Conservation (phyloP, 225 moss, liverwort and hornwort species). For the Lunularia cruciata region DNA sequence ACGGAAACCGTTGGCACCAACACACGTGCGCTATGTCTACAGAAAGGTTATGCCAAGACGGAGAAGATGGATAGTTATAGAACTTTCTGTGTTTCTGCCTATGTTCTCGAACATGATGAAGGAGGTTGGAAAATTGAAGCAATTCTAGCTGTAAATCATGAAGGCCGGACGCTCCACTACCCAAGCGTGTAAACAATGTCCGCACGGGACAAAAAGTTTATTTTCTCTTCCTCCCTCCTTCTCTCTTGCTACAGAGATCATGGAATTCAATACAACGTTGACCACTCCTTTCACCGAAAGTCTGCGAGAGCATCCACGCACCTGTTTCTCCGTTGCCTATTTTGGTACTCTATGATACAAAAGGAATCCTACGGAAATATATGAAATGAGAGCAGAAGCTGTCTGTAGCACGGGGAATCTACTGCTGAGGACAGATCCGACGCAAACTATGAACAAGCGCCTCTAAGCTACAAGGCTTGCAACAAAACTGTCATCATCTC, state of each 20-base stretch:
- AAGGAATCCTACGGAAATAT: too few species aligned
- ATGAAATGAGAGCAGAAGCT: too few species aligned
- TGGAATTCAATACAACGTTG: not conserved
- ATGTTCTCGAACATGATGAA: not conserved
- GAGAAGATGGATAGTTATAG: not conserved
- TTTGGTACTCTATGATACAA: slow-evolving; percentile 7
- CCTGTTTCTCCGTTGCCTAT: not conserved
- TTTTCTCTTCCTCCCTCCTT: too few species aligned
- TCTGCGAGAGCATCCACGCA: not conserved
- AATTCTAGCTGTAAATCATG: not conserved
- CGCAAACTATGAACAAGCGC: too few species aligned
- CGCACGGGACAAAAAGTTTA: not conserved
- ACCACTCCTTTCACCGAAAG: not conserved
- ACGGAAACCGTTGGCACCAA: not conserved
- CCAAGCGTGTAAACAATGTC: not conserved
- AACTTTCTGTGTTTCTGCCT: not conserved
- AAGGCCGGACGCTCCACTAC: not conserved
- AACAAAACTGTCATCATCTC: too few species aligned
- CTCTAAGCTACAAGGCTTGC: too few species aligned
- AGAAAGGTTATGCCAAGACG: not conserved
- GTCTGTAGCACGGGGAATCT: too few species aligned
- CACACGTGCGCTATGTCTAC: not conserved
- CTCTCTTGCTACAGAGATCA: not conserved
- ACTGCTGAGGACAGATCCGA: too few species aligned
- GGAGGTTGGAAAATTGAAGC: not conserved